These are phyloP conservation scores for Iris pallida DNA, from an alignment of 116 monocot species.

Conservation along the genomic window DNA sequence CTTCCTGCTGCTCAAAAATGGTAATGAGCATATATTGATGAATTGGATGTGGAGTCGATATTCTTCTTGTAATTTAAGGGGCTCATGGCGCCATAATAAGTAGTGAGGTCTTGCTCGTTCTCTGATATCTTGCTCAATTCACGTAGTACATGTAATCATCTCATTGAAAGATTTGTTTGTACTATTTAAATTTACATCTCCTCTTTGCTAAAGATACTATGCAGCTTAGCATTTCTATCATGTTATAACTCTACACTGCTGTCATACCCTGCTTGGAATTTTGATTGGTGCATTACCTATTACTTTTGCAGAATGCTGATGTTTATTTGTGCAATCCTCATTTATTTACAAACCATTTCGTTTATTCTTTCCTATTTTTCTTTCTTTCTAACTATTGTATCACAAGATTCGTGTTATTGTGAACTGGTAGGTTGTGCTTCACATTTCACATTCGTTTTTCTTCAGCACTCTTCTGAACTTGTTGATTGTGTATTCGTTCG, in stretches of 20 bases:
- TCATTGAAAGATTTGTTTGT: slow-evolving; percentile 9
- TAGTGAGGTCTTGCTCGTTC: no score
- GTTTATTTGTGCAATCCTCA: slow-evolving; percentile 7
- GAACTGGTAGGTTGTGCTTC: neutral
- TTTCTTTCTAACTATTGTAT: slow-evolving; percentile 15
- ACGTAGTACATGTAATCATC: neutral
- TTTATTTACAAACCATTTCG: neutral
- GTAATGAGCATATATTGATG: no score
- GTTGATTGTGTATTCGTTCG: no score
- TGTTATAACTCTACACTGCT: slow-evolving; percentile 4
- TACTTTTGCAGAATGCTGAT: no score
- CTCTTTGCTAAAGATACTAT: neutral
- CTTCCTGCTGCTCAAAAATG: no score
- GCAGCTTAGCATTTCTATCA: slow-evolving; percentile 7
- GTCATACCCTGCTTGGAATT: slow-evolving; percentile 4
- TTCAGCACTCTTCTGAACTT: neutral
- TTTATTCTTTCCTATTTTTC: slow-evolving; percentile 5
- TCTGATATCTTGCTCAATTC: no score
- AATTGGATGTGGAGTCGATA: no score
- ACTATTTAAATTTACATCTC: slow-evolving; percentile 7
- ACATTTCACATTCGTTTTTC: neutral
- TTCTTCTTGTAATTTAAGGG: no score
- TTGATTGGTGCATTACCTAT: neutral
- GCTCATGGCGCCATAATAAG: no score
- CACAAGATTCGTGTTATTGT: neutral